A percentile compares a stretch with the other conserved stretches of the same genome.
phyloP scores from a whole-genome alignment of 2,329 filamentous ascomycete genomes.

The Cryphonectria radicalis region DNA sequence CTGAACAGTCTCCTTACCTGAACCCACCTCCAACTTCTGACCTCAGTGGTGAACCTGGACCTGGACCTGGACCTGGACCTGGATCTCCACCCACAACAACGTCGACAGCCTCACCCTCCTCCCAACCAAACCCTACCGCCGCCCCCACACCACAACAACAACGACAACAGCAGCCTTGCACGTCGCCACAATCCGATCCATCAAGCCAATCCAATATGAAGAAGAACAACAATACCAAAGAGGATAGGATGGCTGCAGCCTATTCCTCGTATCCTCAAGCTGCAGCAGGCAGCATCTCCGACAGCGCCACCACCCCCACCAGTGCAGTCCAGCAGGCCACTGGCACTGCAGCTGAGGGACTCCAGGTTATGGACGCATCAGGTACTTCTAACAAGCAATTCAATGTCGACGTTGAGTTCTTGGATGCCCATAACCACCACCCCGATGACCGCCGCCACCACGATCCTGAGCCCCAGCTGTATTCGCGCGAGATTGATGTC shows the following conservation, averaged over 20 bases:
- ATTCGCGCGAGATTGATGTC: slow-evolving; percentile 18
- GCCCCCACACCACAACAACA: background rate
- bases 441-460: slow-evolving; percentile 19
- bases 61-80: slow-evolving; percentile 17
- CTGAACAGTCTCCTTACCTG: slow-evolving; percentile 28
- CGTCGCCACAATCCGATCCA: slow-evolving; percentile 26
- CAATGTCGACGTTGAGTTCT: slow-evolving; percentile 17
- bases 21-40: slow-evolving; percentile 18
- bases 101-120: slow-evolving; percentile 21
- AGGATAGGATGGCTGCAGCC: slow-evolving; percentile 15
- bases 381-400: slow-evolving; percentile 17
- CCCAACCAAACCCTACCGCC: background rate
- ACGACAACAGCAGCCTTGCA: slow-evolving; percentile 22
- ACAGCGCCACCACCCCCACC: slow-evolving; percentile 3
- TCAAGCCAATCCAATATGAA: slow-evolving; percentile 6
- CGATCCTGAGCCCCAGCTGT: slow-evolving; percentile 24
- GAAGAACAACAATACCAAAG: background rate
- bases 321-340: slow-evolving; percentile 17
- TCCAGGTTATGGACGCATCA: slow-evolving; percentile 12
- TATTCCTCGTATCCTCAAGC: slow-evolving; percentile 14
- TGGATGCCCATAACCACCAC: slow-evolving; percentile 23
- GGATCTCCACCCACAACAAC: background rate
- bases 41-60: slow-evolving; percentile 12
- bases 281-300: slow-evolving; percentile 16
- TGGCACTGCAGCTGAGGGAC: slow-evolving; percentile 7